These are phyloP conservation scores for Zizania latifolia DNA, from an alignment of 176 grass and related monocot species.

Conservation along the genomic window DNA sequence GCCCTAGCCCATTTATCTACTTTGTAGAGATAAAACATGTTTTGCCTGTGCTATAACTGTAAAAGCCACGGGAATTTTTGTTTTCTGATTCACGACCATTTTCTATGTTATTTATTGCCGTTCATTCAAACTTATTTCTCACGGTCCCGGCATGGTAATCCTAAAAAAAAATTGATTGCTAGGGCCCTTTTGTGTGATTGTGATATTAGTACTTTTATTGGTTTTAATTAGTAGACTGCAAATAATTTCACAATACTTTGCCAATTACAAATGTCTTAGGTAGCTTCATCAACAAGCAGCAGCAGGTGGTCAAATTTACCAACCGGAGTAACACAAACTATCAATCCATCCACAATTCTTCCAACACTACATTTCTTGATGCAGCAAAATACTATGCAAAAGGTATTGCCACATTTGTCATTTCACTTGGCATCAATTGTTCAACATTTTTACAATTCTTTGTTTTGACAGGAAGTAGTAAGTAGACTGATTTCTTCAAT, in stretches of 20 bases:
- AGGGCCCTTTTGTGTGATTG: not conserved
- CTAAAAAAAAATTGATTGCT: not conserved
- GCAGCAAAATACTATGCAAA: slow-evolving; percentile 92
- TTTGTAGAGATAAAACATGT: not conserved
- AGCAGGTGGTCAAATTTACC: slow-evolving; percentile 33
- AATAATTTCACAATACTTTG: slow-evolving; percentile 22
- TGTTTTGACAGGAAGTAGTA: slow-evolving; percentile 71
- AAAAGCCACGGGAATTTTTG: not conserved
- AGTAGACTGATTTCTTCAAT: slow-evolving; percentile 75
- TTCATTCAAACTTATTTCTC: not conserved
- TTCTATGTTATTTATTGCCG: not conserved
- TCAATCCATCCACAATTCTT: slow-evolving; percentile 41
- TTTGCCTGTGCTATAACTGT: not conserved
- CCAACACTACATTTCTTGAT: slow-evolving; percentile 72
- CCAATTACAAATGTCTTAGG: slow-evolving; percentile 34
- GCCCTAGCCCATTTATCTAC: not conserved
- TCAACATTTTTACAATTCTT: slow-evolving; percentile 9
- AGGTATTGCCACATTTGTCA: slow-evolving; percentile 38
- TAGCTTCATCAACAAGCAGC: slow-evolving; percentile 36
- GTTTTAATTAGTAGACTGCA: not conserved
- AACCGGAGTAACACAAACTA: slow-evolving; percentile 28
- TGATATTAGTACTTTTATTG: not conserved
- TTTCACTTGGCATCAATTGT: not conserved
- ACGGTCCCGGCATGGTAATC: not conserved
- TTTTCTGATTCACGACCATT: not conserved